Evolutionary conservation across 2,329 filamentous ascomycete species (phyloP).

Genomic region (Fusarium decemcellulare): DNA sequence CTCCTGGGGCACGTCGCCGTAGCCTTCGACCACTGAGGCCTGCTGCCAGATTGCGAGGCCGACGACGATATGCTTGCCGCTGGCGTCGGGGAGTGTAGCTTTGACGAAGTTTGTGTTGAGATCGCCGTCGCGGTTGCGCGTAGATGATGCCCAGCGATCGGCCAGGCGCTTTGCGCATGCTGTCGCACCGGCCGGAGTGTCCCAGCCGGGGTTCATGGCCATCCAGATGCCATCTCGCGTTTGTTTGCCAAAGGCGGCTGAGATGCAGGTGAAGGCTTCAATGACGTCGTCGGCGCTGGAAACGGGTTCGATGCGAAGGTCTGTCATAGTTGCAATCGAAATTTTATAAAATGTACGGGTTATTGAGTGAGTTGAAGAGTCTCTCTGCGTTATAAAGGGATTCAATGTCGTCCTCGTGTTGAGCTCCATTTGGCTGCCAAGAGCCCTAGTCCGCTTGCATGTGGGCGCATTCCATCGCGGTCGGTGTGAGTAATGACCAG

Average conservation of each 20-base stretch:
- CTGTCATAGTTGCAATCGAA: neutral
- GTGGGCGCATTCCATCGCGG: neutral
- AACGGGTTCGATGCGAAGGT: conserved; percentile 47
- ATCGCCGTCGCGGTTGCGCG: conserved; percentile 58
- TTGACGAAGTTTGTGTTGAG: conserved; percentile 68
- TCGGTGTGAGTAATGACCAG: neutral
- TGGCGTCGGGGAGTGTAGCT: conserved; percentile 60
- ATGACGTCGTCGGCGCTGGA: conserved; percentile 47
- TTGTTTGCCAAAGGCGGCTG: conserved; percentile 64
- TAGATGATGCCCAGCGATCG: conserved; percentile 57
- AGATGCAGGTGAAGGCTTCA: conserved; percentile 42
- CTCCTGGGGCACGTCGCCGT: conserved; percentile 58
- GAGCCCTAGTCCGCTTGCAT: neutral
- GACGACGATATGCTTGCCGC: conserved; percentile 54
- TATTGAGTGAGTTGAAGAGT: neutral
- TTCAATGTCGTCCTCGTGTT: too few relatives aligned
- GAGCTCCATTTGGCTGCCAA: too few relatives aligned
- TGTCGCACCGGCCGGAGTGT: conserved; percentile 61
- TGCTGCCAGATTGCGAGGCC: conserved; percentile 71
- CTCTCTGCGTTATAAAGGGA: neutral
- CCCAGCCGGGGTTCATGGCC: conserved; percentile 68
- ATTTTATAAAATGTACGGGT: too few relatives aligned
- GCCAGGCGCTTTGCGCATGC: conserved; percentile 55
- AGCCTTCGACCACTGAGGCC: conserved; percentile 62
- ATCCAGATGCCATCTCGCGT: conserved; percentile 65